Evolutionary conservation across 1,284 basidiomycete genomes (phyloP).

Genomic region (Ganoderma lingzhi): DNA sequence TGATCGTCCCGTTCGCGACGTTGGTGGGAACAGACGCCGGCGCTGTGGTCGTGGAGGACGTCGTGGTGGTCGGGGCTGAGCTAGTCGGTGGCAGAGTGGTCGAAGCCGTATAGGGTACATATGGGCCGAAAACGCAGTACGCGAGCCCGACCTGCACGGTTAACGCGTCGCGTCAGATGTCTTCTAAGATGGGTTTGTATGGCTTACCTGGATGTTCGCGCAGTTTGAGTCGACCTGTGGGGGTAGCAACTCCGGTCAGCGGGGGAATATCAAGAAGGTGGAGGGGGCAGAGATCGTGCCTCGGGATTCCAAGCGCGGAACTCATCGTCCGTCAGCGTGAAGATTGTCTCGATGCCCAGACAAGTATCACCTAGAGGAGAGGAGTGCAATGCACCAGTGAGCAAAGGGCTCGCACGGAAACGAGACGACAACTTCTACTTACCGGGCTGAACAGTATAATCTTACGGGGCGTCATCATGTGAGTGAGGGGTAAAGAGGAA

Average conservation of each 20-base stretch:
- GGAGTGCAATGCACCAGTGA: neutral
- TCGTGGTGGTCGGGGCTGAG: neutral
- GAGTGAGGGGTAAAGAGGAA: neutral
- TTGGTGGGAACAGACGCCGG: neutral
- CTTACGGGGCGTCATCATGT: neutral
- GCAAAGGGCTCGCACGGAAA: neutral
- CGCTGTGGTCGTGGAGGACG: neutral
- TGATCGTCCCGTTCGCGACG: conserved; percentile 2
- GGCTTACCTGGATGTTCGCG: neutral
- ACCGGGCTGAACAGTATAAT: neutral
- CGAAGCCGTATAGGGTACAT: neutral
- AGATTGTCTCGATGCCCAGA: neutral
- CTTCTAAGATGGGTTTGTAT: neutral
- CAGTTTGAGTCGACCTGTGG: neutral
- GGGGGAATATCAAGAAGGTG: no score
- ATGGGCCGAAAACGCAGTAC: neutral
- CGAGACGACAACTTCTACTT: neutral
- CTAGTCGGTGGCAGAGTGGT: neutral
- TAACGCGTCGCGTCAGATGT: neutral
- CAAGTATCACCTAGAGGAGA: neutral
- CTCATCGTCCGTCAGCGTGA: neutral
- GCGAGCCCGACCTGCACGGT: neutral
- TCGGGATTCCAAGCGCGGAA: neutral
- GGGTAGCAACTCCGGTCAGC: neutral
- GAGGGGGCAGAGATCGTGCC: neutral